Conservation (phyloP, 192 early-diverging fungal species). For the Dissophora ornata region DNA sequence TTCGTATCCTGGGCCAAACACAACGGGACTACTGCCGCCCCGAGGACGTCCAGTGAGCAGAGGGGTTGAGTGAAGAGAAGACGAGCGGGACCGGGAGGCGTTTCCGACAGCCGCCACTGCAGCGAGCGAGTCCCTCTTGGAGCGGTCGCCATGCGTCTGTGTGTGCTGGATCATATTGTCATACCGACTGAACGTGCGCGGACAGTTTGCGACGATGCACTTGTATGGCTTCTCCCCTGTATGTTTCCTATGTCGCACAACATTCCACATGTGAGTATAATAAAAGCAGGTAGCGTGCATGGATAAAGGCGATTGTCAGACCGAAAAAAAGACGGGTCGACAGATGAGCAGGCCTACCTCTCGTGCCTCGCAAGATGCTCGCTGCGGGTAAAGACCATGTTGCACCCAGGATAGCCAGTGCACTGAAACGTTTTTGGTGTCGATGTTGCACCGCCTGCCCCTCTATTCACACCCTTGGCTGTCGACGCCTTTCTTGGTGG, state of each 20-base stretch:
- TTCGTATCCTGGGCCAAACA: constrained; percentile 32
- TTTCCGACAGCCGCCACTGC: background rate
- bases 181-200: constrained; percentile 73
- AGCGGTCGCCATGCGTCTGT: constrained; percentile 63
- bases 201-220: constrained; percentile 66
- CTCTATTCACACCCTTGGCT: constrained; percentile 12
- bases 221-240: constrained; percentile 70
- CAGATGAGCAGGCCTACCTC: constrained; percentile 21
- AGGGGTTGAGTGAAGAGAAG: constrained; percentile 41
- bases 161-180: constrained; percentile 82
- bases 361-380: constrained; percentile 53
- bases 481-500: constrained; percentile 3
- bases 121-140: constrained; percentile 46
- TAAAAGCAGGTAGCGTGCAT: too few relatives aligned
- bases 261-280: background rate
- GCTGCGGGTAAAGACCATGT: constrained; percentile 52
- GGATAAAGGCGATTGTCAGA: too few relatives aligned
- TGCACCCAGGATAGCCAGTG: constrained; percentile 53
- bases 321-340: background rate
- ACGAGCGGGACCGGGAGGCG: constrained; percentile 18
- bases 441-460: constrained; percentile 25
- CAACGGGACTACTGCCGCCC: constrained; percentile 37
- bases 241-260: constrained; percentile 29
- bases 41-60: constrained; percentile 20
- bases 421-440: constrained; percentile 52